Evolutionary conservation across 2,329 filamentous ascomycete genomes (phyloP).

Genomic region (Periconia sp.): DNA sequence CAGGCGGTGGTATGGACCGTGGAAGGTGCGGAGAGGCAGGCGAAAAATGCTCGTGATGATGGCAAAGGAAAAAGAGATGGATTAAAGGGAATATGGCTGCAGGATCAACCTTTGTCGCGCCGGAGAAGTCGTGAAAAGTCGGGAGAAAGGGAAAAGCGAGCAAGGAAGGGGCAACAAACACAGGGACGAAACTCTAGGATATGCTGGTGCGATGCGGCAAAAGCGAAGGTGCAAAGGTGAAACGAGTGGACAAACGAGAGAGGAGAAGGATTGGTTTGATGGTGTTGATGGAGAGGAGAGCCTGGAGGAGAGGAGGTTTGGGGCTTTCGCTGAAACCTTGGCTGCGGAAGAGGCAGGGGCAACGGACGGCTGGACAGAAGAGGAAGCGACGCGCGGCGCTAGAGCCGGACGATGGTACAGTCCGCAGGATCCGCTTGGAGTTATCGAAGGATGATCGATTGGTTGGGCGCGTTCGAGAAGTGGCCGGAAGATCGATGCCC

Average conservation of each 20-base stretch:
- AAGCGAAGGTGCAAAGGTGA: slow-evolving; percentile 29
- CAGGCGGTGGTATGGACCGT: slow-evolving; percentile 3
- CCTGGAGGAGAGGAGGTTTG: slow-evolving; percentile 33
- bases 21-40: background rate
- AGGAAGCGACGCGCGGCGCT: slow-evolving; percentile 36
- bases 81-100: slow-evolving; percentile 39
- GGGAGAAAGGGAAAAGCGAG: slow-evolving; percentile 13
- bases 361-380: slow-evolving; percentile 22
- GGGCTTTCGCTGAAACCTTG: slow-evolving; percentile 36
- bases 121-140: slow-evolving; percentile 15
- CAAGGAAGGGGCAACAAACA: slow-evolving; percentile 20
- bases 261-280: slow-evolving; percentile 7
- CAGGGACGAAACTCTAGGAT: slow-evolving; percentile 16
- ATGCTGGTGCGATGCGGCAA: slow-evolving; percentile 19
- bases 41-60: slow-evolving; percentile 11
- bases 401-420: slow-evolving; percentile 18
- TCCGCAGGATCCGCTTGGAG: slow-evolving; percentile 16
- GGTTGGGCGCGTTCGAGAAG: slow-evolving; percentile 26
- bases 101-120: slow-evolving; percentile 46
- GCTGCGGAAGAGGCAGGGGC: slow-evolving; percentile 26
- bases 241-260: slow-evolving; percentile 31
- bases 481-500: slow-evolving; percentile 14
- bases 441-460: slow-evolving; percentile 25
- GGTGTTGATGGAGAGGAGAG: slow-evolving; percentile 6
- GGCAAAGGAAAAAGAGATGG: slow-evolving; percentile 19